Percentiles rank a stretch among this genome's conserved stretches.
Evolutionary conservation across 2,329 filamentous ascomycete species (phyloP).

Genomic region (Phaeosphaeria sp.): DNA sequence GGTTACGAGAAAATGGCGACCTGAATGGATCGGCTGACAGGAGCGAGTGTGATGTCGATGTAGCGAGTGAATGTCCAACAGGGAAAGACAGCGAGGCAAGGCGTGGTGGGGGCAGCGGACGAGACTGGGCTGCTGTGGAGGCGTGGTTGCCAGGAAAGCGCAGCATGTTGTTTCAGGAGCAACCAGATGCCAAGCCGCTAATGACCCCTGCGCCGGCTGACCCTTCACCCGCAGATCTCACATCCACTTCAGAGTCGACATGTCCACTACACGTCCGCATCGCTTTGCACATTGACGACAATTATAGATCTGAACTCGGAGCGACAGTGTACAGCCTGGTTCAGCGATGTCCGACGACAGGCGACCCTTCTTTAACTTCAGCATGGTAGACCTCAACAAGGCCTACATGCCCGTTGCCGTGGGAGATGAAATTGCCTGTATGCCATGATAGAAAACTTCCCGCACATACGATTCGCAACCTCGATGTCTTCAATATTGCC

Average conservation of each 20-base stretch:
- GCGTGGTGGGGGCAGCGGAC: slow-evolving; percentile 23
- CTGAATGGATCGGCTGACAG: slow-evolving; percentile 6
- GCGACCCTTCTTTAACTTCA: too few species aligned
- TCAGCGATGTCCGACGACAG: too few species aligned
- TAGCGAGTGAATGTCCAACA: slow-evolving; percentile 30
- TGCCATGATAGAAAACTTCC: too few species aligned
- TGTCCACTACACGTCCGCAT: not conserved
- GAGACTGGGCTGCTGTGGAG: slow-evolving; percentile 22
- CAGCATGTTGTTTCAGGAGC: slow-evolving; percentile 32
- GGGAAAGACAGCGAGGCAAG: slow-evolving; percentile 25
- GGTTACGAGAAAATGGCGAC: slow-evolving; percentile 5
- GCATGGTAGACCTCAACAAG: too few species aligned
- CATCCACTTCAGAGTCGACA: not conserved
- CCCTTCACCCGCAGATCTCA: not conserved
- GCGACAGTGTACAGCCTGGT: too few species aligned
- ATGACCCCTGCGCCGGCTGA: not conserved
- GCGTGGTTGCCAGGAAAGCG: slow-evolving; percentile 38
- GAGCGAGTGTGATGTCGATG: slow-evolving; percentile 16
- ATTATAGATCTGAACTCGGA: too few species aligned
- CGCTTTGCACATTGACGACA: not conserved
- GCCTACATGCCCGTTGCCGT: too few species aligned
- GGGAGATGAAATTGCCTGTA: too few species aligned
- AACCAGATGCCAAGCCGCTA: slow-evolving; percentile 17
- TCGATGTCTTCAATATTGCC: too few species aligned
- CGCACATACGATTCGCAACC: too few species aligned